A percentile compares a stretch with the other conserved stretches of the same genome.
Evolutionary conservation across 345 rosid genomes (phyloP).

Genomic region (Reutealis trisperma): DNA sequence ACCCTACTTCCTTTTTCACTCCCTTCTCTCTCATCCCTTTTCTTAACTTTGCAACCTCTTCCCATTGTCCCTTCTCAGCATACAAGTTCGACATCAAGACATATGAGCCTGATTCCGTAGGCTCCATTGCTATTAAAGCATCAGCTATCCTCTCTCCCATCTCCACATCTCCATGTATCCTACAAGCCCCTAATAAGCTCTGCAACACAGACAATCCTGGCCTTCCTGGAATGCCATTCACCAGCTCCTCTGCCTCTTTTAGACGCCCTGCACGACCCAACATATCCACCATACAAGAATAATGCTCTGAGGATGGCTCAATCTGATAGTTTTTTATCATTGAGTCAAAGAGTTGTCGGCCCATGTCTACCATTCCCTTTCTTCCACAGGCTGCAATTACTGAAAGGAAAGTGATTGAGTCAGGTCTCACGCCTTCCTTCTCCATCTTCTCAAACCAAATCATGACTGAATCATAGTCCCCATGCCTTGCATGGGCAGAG

Average conservation of each 20-base stretch:
- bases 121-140: slow-evolving; percentile 61
- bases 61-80: slow-evolving; percentile 85
- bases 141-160: slow-evolving; percentile 65
- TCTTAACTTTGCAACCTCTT: slow-evolving; percentile 58
- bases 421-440: slow-evolving; percentile 59
- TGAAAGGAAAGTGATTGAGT: slow-evolving; percentile 76
- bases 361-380: slow-evolving; percentile 74
- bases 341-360: slow-evolving; percentile 52
- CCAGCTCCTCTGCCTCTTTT: slow-evolving; percentile 66
- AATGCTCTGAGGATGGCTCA: slow-evolving; percentile 73
- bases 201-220: slow-evolving; percentile 73
- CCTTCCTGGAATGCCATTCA: slow-evolving; percentile 60
- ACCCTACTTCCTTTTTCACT: slow-evolving; percentile 78
- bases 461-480: slow-evolving; percentile 77
- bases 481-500: slow-evolving; percentile 85
- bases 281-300: slow-evolving; percentile 91
- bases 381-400: slow-evolving; percentile 76
- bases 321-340: slow-evolving; percentile 59
- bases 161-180: slow-evolving; percentile 66
- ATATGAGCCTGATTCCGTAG: slow-evolving; percentile 65
- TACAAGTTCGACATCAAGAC: slow-evolving; percentile 84
- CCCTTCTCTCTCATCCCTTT: slow-evolving; percentile 71
- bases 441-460: slow-evolving; percentile 60
- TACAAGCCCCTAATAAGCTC: slow-evolving; percentile 82
- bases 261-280: slow-evolving; percentile 80